Percentiles rank a stretch among this genome's conserved stretches.
Evolutionary conservation across 371 early-diverging fungal genomes (phyloP).

Genomic region (Batkoa obscura): DNA sequence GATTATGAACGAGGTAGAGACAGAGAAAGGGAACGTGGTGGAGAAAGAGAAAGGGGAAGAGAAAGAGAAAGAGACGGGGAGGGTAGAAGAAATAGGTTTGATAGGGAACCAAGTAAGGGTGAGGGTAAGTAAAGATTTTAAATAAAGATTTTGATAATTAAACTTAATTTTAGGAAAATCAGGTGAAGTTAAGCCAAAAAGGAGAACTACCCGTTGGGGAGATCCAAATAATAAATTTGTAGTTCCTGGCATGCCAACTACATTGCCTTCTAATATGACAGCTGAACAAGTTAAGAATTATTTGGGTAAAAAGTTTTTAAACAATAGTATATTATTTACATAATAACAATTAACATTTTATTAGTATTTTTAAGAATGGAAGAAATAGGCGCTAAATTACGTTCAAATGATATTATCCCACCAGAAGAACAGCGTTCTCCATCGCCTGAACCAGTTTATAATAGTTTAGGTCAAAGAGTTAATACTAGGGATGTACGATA

Average conservation of each 20-base stretch:
- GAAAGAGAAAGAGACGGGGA: background rate
- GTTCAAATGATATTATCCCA: conserved; percentile 66
- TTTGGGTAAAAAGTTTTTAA: conserved; percentile 26
- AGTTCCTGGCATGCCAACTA: conserved; percentile 63
- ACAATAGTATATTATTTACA: too few relatives aligned
- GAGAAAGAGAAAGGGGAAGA: background rate
- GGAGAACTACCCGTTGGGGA: conserved; percentile 75
- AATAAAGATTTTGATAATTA: too few relatives aligned
- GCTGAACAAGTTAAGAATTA: conserved; percentile 68
- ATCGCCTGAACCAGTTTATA: conserved; percentile 84
- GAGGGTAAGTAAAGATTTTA: too few relatives aligned
- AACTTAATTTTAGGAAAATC: too few relatives aligned
- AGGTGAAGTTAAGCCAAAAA: conserved; percentile 25
- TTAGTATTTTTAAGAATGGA: conserved; percentile 69
- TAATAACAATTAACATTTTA: background rate
- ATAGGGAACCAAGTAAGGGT: background rate
- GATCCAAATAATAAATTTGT: conserved; percentile 41
- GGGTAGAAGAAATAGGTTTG: background rate
- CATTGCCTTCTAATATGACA: conserved; percentile 51
- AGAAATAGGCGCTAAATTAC: conserved; percentile 66
- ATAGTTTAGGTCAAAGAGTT: conserved; percentile 78
- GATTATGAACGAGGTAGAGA: background rate
- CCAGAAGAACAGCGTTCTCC: conserved; percentile 64
- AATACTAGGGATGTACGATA: conserved; percentile 88
- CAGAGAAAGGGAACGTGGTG: background rate